These are phyloP conservation scores for Grosmannia serpens DNA, from an alignment of 2,329 filamentous ascomycete species.

Conservation along the genomic window DNA sequence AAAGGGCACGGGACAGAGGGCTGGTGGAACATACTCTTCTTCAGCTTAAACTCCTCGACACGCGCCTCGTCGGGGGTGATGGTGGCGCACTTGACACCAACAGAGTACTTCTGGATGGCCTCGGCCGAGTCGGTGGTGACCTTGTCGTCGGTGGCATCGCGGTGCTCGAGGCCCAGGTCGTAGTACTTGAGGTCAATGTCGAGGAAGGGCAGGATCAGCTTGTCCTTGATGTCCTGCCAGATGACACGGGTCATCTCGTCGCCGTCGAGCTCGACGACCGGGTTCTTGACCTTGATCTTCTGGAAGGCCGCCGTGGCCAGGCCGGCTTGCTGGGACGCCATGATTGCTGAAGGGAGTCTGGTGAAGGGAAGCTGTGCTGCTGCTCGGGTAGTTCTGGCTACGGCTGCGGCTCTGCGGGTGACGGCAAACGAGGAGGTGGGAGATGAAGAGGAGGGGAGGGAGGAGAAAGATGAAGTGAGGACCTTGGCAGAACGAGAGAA, in stretches of 20 bases:
- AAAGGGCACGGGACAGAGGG: not conserved
- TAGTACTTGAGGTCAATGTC: constrained; percentile 99
- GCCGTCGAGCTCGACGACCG: constrained; percentile 93
- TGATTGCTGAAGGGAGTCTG: constrained; percentile 25
- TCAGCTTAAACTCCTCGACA: constrained; percentile 96
- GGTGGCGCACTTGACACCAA: constrained; percentile 98
- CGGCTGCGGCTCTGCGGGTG: constrained; percentile 1
- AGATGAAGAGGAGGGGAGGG: constrained; percentile 3
- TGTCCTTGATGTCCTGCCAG: constrained; percentile 98
- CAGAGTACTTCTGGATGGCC: constrained; percentile 97
- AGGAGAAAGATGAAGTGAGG: constrained; percentile 5
- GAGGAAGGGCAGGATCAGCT: constrained; percentile 92
- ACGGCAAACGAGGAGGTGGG: constrained; percentile 1
- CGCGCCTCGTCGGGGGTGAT: constrained; percentile 96
- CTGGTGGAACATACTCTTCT: constrained; percentile 66
- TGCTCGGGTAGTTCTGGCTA: not conserved
- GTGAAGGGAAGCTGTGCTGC: not conserved
- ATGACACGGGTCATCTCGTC: constrained; percentile 97
- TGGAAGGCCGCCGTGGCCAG: constrained; percentile 20
- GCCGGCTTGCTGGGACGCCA: constrained; percentile 29
- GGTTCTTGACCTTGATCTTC: constrained; percentile 99
- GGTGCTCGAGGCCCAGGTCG: constrained; percentile 84
- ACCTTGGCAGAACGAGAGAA: constrained; percentile 8
- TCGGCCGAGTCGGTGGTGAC: constrained; percentile 92
- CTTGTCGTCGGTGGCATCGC: constrained; percentile 91